Conservation (phyloP, 202 grass and related monocot species). For the Hordeum pubiflorum region DNA sequence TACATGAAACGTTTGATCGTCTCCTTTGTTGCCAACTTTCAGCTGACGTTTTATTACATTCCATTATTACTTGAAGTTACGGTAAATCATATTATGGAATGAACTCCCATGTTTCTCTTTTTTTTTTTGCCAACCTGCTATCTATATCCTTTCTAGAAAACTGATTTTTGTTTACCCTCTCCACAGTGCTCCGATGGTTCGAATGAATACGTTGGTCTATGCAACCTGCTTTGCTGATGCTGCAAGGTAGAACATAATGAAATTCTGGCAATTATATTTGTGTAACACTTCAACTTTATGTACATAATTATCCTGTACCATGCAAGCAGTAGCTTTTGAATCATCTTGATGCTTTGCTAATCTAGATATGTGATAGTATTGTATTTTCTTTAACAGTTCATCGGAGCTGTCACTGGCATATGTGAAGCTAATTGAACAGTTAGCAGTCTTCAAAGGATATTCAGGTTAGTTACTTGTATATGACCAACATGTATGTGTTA, state of each 20-base stretch:
- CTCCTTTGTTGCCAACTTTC: not conserved
- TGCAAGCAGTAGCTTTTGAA: conserved; percentile 2
- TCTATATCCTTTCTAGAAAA: conserved; percentile 14
- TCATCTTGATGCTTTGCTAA: conserved; percentile 21
- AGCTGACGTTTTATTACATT: not conserved
- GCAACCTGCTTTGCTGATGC: conserved; percentile 82
- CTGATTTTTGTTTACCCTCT: conserved; percentile 16
- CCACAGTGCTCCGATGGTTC: conserved; percentile 75
- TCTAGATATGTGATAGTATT: conserved; percentile 20
- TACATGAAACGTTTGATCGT: not conserved
- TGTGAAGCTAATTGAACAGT: conserved; percentile 83
- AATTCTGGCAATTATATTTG: not conserved
- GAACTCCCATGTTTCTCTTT: conserved; percentile 8
- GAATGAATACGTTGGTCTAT: conserved; percentile 83
- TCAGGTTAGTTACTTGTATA: conserved; percentile 44
- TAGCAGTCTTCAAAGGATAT: conserved; percentile 80
- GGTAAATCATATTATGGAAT: conserved; percentile 4
- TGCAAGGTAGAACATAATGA: conserved; percentile 63
- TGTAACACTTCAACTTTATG: conserved; percentile 8
- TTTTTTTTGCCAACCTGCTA: not conserved
- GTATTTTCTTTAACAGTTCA: conserved; percentile 51
- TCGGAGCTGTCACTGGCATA: conserved; percentile 69
- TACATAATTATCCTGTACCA: conserved; percentile 1
- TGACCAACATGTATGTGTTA: not conserved
- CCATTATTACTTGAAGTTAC: conserved; percentile 3